phyloP scores from a whole-genome alignment of 306 rosid genomes.

The Prunus davidiana region DNA sequence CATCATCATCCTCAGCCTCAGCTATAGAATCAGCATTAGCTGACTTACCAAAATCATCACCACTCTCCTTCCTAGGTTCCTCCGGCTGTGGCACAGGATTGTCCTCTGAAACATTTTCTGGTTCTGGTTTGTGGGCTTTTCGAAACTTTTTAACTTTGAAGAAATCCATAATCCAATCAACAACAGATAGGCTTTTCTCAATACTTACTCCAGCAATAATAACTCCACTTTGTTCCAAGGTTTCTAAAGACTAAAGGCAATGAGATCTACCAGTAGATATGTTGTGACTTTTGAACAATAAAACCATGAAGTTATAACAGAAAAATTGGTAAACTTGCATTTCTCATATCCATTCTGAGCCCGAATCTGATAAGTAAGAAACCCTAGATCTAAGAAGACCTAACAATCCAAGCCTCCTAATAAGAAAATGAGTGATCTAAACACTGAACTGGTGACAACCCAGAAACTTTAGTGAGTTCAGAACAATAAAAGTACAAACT shows the following conservation, averaged over 20 bases:
- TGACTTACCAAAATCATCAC: conserved; percentile 42
- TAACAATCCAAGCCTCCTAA: neutral
- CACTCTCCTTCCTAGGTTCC: conserved; percentile 42
- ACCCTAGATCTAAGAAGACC: conserved; percentile 19
- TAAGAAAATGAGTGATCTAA: conserved; percentile 28
- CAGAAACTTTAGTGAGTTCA: neutral
- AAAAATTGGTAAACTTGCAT: neutral
- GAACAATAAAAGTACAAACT: neutral
- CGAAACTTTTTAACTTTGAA: conserved; percentile 66
- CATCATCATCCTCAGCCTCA: conserved; percentile 76
- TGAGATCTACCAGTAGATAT: conserved; percentile 2
- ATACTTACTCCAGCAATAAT: neutral
- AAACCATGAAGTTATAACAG: neutral
- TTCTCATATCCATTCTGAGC: conserved; percentile 11
- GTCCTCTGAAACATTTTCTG: conserved; percentile 37
- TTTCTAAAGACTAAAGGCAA: neutral
- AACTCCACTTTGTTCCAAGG: conserved; percentile 2
- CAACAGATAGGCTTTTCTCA: neutral
- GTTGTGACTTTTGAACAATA: neutral
- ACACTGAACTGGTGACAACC: neutral
- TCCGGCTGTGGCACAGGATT: conserved; percentile 44
- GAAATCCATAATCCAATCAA: conserved; percentile 51
- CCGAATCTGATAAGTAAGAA: conserved; percentile 7
- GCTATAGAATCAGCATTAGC: conserved; percentile 42
- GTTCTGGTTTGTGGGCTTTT: conserved; percentile 53